These are phyloP conservation scores for Jackrogersella minutella DNA, from an alignment of 495 filamentous ascomycete genomes.

Conservation along the genomic window DNA sequence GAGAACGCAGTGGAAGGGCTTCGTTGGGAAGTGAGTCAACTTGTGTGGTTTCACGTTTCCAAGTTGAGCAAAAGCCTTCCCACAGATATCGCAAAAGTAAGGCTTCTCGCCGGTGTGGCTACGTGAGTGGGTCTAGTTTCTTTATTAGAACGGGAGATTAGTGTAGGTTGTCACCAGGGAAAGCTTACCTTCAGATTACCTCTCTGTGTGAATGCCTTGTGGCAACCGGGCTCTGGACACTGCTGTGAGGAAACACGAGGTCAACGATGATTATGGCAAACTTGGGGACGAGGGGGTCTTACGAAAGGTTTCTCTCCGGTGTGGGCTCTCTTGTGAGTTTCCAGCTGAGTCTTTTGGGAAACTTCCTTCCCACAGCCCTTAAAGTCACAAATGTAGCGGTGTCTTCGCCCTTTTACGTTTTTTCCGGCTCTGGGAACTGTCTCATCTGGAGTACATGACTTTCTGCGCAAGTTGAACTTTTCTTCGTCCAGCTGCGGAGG, in stretches of 20 bases:
- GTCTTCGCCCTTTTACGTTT: constrained; percentile 52
- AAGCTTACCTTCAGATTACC: constrained; percentile 82
- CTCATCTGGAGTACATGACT: constrained; percentile 26
- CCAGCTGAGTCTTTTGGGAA: constrained; percentile 91
- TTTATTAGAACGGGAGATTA: constrained; percentile 7
- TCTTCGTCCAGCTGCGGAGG: constrained; percentile 29
- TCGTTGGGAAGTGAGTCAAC: constrained; percentile 78
- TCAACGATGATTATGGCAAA: background rate
- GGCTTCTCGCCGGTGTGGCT: constrained; percentile 86
- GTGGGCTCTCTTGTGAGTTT: constrained; percentile 89
- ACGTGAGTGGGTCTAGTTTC: constrained; percentile 77
- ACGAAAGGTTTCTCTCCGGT: constrained; percentile 93
- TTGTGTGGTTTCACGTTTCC: constrained; percentile 89
- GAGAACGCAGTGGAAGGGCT: constrained; percentile 81
- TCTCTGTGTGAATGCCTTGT: constrained; percentile 83
- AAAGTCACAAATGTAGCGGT: constrained; percentile 81
- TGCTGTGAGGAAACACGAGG: constrained; percentile 53
- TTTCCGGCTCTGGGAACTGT: background rate
- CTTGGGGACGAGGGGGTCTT: constrained; percentile 47
- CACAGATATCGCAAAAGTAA: constrained; percentile 82
- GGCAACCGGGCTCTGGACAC: constrained; percentile 78
- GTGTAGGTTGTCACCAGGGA: background rate
- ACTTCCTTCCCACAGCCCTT: constrained; percentile 83
- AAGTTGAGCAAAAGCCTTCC: constrained; percentile 82
- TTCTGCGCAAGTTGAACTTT: constrained; percentile 35